Evolutionary conservation across 148 eudicot species (phyloP).

Genomic region (Vaccinium corymbosum): DNA sequence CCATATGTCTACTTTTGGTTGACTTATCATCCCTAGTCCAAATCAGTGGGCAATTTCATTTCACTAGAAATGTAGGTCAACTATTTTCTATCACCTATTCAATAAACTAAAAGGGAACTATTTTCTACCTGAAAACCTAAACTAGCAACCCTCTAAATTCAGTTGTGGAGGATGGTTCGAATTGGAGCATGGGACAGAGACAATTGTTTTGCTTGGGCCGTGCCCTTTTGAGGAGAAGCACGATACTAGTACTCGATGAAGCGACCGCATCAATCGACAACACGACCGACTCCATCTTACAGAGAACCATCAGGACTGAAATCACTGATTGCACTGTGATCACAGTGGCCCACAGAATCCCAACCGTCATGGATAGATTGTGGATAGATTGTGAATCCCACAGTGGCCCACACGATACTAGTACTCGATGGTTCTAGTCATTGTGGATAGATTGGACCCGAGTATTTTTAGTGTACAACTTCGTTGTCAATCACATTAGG

Average conservation of each 20-base stretch:
- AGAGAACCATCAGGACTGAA: too few relatives aligned
- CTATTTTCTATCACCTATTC: neutral
- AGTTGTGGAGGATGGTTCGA: constrained; percentile 89
- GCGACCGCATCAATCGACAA: constrained; percentile 94
- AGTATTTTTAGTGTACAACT: too few relatives aligned
- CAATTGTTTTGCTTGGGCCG: constrained; percentile 88
- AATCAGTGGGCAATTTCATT: neutral
- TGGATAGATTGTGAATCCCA: too few relatives aligned
- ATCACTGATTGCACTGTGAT: too few relatives aligned
- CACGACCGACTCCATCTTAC: too few relatives aligned
- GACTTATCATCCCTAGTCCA: neutral
- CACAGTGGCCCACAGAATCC: too few relatives aligned
- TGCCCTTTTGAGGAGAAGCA: constrained; percentile 78
- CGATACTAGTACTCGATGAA: constrained; percentile 83
- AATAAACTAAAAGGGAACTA: neutral
- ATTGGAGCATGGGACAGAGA: constrained; percentile 98
- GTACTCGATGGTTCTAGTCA: too few relatives aligned
- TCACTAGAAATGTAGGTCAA: neutral
- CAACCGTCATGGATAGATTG: too few relatives aligned
- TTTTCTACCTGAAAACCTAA: neutral
- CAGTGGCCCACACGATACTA: too few relatives aligned
- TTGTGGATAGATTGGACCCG: too few relatives aligned
- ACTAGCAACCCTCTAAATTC: constrained; percentile 2
- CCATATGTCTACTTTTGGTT: neutral
- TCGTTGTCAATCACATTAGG: too few relatives aligned